phyloP scores from a whole-genome alignment of 352 stramenopile species.

The Bremia lactucae region DNA sequence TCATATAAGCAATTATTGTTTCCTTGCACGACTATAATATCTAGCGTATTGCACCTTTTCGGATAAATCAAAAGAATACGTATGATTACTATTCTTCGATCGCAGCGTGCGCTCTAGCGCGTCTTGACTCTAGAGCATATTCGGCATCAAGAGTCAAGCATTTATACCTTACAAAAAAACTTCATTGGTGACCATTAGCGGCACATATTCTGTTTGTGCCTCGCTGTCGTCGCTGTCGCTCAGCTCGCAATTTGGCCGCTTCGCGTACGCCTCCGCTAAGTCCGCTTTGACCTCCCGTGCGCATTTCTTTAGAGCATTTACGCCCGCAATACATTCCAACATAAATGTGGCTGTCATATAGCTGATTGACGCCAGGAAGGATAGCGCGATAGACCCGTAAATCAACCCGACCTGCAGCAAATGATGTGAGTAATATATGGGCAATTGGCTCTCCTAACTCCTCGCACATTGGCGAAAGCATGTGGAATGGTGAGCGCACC shows the following conservation, averaged over 20 bases:
- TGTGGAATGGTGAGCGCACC: constrained; percentile 81
- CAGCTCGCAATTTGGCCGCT: constrained; percentile 17
- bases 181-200: constrained; percentile 65
- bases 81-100: constrained; percentile 17
- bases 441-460: background rate
- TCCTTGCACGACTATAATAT: background rate
- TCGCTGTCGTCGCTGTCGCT: constrained; percentile 29
- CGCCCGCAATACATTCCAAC: constrained; percentile 71
- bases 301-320: constrained; percentile 63
- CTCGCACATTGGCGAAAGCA: constrained; percentile 62
- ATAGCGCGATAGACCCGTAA: constrained; percentile 55
- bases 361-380: constrained; percentile 49
- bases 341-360: constrained; percentile 84
- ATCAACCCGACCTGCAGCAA: constrained; percentile 47
- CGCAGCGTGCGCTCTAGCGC: constrained; percentile 40
- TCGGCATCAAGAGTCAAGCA: constrained; percentile 8
- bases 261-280: constrained; percentile 12
- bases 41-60: constrained; percentile 43
- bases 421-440: no score
- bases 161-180: constrained; percentile 27
- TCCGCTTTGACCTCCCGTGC: constrained; percentile 30
- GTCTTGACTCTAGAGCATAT: constrained; percentile 59
- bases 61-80: constrained; percentile 61
- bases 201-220: constrained; percentile 59
- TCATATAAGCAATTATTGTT: background rate